These are phyloP conservation scores for Cyclocybe cylindracea DNA, from an alignment of 768 basidiomycete genomes.

Conservation along the genomic window DNA sequence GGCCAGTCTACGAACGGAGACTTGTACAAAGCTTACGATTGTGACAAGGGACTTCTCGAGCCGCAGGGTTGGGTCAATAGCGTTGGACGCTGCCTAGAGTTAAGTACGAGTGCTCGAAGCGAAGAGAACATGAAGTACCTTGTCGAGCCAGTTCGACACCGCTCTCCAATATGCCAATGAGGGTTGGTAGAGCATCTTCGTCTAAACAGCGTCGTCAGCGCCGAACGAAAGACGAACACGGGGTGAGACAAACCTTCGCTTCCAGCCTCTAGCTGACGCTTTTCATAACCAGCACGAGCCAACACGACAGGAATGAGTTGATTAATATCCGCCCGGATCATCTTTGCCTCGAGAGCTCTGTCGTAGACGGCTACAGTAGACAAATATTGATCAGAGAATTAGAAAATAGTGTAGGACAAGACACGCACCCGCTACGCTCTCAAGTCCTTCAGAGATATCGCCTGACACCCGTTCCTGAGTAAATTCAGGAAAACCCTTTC, in stretches of 20 bases:
- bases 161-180: slow-evolving; percentile 61
- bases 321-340: slow-evolving; percentile 61
- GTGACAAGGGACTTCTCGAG: slow-evolving; percentile 83
- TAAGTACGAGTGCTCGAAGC: background rate
- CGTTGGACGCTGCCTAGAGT: slow-evolving; percentile 47
- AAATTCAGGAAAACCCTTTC: background rate
- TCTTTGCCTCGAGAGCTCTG: slow-evolving; percentile 53
- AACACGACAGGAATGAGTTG: slow-evolving; percentile 64
- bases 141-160: slow-evolving; percentile 63
- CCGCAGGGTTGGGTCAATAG: slow-evolving; percentile 75
- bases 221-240: background rate
- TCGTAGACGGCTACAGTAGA: slow-evolving; percentile 51
- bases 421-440: slow-evolving; percentile 29
- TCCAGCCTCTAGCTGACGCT: slow-evolving; percentile 49
- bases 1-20: background rate
- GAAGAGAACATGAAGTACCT: slow-evolving; percentile 36
- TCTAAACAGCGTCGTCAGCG: slow-evolving; percentile 18
- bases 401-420: slow-evolving; percentile 9
- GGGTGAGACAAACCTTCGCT: slow-evolving; percentile 34
- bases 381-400: slow-evolving; percentile 1
- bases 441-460: slow-evolving; percentile 27
- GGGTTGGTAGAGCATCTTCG: slow-evolving; percentile 48
- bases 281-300: slow-evolving; percentile 67
- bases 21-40: slow-evolving; percentile 52
- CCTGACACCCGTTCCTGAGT: slow-evolving; percentile 44